Evolutionary conservation across 2,329 filamentous ascomycete species (phyloP).

Genomic region (Rutstroemia sp.): DNA sequence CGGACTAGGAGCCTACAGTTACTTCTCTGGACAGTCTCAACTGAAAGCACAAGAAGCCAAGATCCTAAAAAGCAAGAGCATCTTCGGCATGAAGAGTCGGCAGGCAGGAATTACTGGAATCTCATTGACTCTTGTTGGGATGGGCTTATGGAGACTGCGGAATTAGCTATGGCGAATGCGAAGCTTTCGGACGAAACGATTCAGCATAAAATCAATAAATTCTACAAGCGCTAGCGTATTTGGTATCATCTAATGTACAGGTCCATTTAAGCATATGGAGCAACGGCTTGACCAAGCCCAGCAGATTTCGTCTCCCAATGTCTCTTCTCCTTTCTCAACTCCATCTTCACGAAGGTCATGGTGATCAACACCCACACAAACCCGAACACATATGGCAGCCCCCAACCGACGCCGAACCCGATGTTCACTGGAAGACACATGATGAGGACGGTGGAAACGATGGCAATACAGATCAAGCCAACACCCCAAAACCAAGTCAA

Average conservation of each 20-base stretch:
- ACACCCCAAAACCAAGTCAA: constrained; percentile 28
- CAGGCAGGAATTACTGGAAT: constrained; percentile 59
- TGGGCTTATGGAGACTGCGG: constrained; percentile 53
- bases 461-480: constrained; percentile 19
- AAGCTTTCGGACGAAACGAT: not conserved
- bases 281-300: constrained; percentile 4
- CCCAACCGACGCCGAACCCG: constrained; percentile 25
- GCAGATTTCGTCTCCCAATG: constrained; percentile 17
- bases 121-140: constrained; percentile 58
- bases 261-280: not conserved
- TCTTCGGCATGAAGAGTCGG: constrained; percentile 66
- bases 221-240: not conserved
- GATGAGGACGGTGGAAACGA: constrained; percentile 19
- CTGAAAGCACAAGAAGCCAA: constrained; percentile 57
- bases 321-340: constrained; percentile 16
- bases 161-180: constrained; percentile 17
- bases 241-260: not conserved
- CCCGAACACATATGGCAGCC: constrained; percentile 20
- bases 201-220: not conserved
- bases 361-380: constrained; percentile 14
- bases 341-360: constrained; percentile 15
- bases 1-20: constrained; percentile 70
- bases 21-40: constrained; percentile 65
- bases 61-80: constrained; percentile 61
- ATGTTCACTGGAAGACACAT: constrained; percentile 19